A percentile compares a stretch with the other conserved stretches of the same genome.
Evolutionary conservation across 208 protist species (phyloP).

Genomic region (Leishmania mexicana): DNA sequence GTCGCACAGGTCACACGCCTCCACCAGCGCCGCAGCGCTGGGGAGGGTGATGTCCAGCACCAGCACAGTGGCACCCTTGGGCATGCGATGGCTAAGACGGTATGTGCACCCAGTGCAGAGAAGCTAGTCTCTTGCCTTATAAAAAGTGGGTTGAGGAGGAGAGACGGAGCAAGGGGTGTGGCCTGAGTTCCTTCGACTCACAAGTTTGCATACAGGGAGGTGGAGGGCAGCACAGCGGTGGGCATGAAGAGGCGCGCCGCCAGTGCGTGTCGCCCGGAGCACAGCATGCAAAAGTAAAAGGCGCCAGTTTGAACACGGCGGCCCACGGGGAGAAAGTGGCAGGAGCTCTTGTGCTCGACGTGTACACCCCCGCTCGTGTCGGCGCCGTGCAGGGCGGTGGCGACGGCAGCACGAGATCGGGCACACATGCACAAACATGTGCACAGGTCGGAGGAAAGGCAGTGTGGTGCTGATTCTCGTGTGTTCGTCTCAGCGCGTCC

Average conservation of each 20-base stretch:
- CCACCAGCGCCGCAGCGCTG: conserved; percentile 11
- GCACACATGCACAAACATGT: not conserved
- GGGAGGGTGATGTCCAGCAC: conserved; percentile 55
- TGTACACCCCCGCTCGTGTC: not conserved
- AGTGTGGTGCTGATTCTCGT: not conserved
- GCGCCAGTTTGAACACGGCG: not conserved
- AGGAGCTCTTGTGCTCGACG: not conserved
- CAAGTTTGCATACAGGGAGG: not conserved
- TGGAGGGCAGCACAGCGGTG: not conserved
- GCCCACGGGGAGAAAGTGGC: not conserved
- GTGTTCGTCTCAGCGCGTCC: not conserved
- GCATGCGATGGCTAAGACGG: not conserved
- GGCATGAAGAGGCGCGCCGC: not conserved
- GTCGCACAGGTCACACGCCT: conserved; percentile 42
- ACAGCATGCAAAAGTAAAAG: not conserved
- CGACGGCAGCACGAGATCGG: not conserved
- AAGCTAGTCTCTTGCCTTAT: conserved; percentile 1
- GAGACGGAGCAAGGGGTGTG: not conserved
- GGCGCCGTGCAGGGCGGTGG: not conserved
- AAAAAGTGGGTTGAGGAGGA: not conserved
- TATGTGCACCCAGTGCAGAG: not conserved
- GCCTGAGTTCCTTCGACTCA: not conserved
- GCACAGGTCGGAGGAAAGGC: not conserved
- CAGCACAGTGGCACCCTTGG: conserved; percentile 45
- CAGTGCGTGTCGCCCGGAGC: not conserved